Conservation (phyloP, 208 protist species). For the Vickermania ingenoplastis region DNA sequence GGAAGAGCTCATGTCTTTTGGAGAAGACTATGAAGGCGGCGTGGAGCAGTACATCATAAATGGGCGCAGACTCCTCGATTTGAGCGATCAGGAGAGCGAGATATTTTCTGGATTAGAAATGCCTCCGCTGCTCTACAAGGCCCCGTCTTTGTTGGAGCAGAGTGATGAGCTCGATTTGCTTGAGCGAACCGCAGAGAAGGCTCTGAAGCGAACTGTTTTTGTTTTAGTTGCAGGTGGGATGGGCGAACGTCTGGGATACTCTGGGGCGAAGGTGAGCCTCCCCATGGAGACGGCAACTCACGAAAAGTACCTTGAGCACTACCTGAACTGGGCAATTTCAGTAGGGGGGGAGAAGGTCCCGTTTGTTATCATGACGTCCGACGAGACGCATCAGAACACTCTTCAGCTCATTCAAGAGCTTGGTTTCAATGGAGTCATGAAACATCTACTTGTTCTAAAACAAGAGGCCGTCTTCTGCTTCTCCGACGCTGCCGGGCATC, state of each 20-base stretch:
- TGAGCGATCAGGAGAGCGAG: slow-evolving; percentile 9
- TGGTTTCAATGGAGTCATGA: slow-evolving; percentile 29
- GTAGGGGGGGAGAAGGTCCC: slow-evolving; percentile 33
- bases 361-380: slow-evolving; percentile 93
- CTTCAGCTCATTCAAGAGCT: slow-evolving; percentile 49
- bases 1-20: slow-evolving; percentile 46
- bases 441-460: slow-evolving; percentile 70
- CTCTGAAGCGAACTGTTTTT: slow-evolving; percentile 61
- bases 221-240: slow-evolving; percentile 89
- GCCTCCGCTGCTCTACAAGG: slow-evolving; percentile 51
- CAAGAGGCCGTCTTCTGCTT: slow-evolving; percentile 89
- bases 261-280: slow-evolving; percentile 83
- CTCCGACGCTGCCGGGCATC: slow-evolving; percentile 47
- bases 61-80: slow-evolving; percentile 52
- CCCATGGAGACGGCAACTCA: slow-evolving; percentile 79
- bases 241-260: slow-evolving; percentile 89
- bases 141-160: slow-evolving; percentile 31
- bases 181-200: slow-evolving; percentile 27
- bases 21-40: slow-evolving; percentile 53
- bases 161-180: slow-evolving; percentile 24
- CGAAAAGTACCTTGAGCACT: slow-evolving; percentile 75
- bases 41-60: slow-evolving; percentile 74
- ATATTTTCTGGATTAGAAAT: slow-evolving; percentile 32
- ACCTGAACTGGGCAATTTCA: slow-evolving; percentile 42
- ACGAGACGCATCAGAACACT: slow-evolving; percentile 86